Conservation (phyloP, 495 filamentous ascomycete genomes). For the Penicillium angulare region DNA sequence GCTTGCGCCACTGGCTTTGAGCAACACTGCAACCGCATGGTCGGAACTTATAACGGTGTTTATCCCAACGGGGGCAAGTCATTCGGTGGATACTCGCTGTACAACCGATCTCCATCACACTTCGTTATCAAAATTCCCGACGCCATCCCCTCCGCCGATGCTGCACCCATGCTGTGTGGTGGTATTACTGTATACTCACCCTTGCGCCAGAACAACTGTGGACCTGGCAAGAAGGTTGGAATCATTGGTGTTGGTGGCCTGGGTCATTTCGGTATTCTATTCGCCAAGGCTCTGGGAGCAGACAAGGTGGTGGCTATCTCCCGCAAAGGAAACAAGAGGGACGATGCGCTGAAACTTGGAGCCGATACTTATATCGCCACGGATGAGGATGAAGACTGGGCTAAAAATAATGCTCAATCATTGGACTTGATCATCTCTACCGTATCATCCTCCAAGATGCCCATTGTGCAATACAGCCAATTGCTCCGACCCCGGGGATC, state of each 20-base stretch:
- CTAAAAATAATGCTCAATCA: slow-evolving; percentile 54
- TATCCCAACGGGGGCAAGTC: slow-evolving; percentile 57
- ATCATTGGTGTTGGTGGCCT: slow-evolving; percentile 83
- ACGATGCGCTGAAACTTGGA: slow-evolving; percentile 62
- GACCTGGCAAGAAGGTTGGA: slow-evolving; percentile 79
- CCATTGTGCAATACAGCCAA: slow-evolving; percentile 64
- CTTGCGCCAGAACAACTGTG: slow-evolving; percentile 67
- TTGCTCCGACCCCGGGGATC: slow-evolving; percentile 68
- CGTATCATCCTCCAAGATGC: slow-evolving; percentile 74
- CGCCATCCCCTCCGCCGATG: slow-evolving; percentile 51
- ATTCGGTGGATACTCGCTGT: slow-evolving; percentile 69
- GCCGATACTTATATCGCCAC: slow-evolving; percentile 77
- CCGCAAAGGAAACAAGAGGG: slow-evolving; percentile 63
- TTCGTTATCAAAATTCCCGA: slow-evolving; percentile 84
- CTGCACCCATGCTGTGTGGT: slow-evolving; percentile 84
- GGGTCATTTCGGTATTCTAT: slow-evolving; percentile 66
- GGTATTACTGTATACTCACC: slow-evolving; percentile 79
- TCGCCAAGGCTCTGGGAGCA: slow-evolving; percentile 65
- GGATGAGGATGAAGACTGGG: slow-evolving; percentile 73
- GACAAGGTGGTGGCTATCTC: slow-evolving; percentile 82
- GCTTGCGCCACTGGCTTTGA: slow-evolving; percentile 63
- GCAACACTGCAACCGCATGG: slow-evolving; percentile 63
- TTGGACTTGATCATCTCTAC: slow-evolving; percentile 83
- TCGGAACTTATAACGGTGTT: slow-evolving; percentile 43
- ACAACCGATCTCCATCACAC: slow-evolving; percentile 66